phyloP scores from a whole-genome alignment of 192 early-diverging fungal species.

The Backusella tuberculispora region DNA sequence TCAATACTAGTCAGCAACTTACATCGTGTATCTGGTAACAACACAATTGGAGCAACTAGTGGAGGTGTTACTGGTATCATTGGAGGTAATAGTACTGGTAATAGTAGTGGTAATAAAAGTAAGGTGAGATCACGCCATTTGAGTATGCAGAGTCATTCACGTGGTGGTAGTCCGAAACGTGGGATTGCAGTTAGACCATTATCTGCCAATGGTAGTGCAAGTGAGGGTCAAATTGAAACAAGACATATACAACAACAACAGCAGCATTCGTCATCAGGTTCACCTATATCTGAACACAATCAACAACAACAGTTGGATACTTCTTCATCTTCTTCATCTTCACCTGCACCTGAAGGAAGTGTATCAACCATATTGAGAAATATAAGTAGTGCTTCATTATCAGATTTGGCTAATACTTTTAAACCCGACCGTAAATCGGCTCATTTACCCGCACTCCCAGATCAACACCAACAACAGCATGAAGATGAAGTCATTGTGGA shows the following conservation, averaged over 20 bases:
- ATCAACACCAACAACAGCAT: neutral
- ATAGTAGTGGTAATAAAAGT: neutral
- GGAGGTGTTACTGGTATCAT: neutral
- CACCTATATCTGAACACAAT: constrained; percentile 5
- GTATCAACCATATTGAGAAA: constrained; percentile 12
- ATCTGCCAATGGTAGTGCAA: constrained; percentile 23
- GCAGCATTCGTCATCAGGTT: neutral
- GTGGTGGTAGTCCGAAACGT: constrained; percentile 20
- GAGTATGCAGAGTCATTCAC: constrained; percentile 40
- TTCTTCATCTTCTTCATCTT: neutral
- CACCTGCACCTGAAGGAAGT: constrained; percentile 10
- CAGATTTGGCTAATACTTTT: constrained; percentile 2
- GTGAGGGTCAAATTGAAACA: constrained; percentile 26
- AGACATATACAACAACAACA: neutral
- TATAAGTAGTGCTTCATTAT: constrained; percentile 16
- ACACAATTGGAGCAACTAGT: neutral
- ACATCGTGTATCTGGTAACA: neutral
- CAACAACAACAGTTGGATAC: neutral
- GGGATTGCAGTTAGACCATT: constrained; percentile 24
- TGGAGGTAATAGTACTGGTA: neutral
- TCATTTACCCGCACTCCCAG: neutral
- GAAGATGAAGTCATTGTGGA: neutral
- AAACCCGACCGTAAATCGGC: constrained; percentile 19
- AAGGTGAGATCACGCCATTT: constrained; percentile 41
- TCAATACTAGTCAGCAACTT: constrained; percentile 3